phyloP scores from a whole-genome alignment of 2,329 filamentous ascomycete species.

The Aspergillus proliferans region DNA sequence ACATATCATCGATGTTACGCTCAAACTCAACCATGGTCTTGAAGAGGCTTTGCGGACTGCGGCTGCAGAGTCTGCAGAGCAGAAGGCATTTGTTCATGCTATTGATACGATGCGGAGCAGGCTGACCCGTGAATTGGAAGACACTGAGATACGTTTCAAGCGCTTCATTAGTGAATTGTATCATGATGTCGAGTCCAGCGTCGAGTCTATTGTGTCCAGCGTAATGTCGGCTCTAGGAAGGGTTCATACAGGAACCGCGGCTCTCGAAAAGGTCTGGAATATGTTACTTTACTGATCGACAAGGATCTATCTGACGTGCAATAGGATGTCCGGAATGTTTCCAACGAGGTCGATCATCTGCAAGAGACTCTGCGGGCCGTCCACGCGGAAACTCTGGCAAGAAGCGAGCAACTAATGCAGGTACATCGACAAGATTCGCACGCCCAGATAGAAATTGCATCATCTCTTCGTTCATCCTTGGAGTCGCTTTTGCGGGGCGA shows the following conservation, averaged over 20 bases:
- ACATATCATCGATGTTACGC: conserved; percentile 31
- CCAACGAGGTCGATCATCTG: conserved; percentile 17
- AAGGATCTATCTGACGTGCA: neutral
- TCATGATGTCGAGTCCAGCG: conserved; percentile 17
- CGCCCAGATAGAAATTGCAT: conserved; percentile 22
- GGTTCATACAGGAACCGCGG: conserved; percentile 11
- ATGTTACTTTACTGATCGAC: neutral
- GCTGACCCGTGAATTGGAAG: conserved; percentile 27
- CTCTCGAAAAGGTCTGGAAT: conserved; percentile 18
- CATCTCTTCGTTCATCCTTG: conserved; percentile 27
- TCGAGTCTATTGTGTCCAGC: conserved; percentile 16
- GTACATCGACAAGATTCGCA: conserved; percentile 22
- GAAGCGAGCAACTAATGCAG: conserved; percentile 20
- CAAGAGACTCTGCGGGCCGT: conserved; percentile 18
- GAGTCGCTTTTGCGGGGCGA: conserved; percentile 26
- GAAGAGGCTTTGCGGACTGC: conserved; percentile 28
- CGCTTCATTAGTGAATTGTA: conserved; percentile 20
- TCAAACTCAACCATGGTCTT: conserved; percentile 30
- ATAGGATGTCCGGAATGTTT: conserved; percentile 27
- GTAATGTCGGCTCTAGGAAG: conserved; percentile 14
- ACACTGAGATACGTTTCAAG: conserved; percentile 19
- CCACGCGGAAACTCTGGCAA: conserved; percentile 22
- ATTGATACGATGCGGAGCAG: conserved; percentile 25
- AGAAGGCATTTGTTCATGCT: conserved; percentile 28
- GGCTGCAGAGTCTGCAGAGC: conserved; percentile 21